Conservation (phyloP, 169 alveolate species). For the Cystoisospora suis region DNA sequence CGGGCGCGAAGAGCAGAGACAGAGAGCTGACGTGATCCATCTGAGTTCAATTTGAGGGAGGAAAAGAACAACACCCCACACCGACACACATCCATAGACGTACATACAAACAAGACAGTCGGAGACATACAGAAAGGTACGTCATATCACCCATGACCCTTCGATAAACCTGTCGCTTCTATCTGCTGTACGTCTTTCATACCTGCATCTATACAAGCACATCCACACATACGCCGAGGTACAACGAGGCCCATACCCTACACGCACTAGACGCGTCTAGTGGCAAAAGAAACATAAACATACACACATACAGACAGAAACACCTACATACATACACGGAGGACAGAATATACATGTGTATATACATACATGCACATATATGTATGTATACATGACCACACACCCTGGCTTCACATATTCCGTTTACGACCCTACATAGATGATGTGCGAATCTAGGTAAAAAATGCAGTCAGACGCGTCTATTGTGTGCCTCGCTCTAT, state of each 20-base stretch:
- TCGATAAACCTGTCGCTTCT: neutral
- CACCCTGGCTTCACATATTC: constrained; percentile 67
- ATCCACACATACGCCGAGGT: neutral
- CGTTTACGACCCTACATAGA: constrained; percentile 52
- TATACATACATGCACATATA: constrained; percentile 37
- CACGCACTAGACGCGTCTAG: neutral
- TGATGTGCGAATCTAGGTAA: too few relatives aligned
- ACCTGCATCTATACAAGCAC: neutral
- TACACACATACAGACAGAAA: neutral
- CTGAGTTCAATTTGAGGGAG: too few relatives aligned
- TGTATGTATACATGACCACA: constrained; percentile 42
- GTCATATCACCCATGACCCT: neutral
- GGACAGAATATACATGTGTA: constrained; percentile 58
- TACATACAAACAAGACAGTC: neutral
- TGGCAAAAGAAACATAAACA: neutral
- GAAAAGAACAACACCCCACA: too few relatives aligned
- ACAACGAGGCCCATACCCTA: neutral
- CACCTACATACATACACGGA: constrained; percentile 55
- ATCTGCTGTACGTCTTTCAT: neutral
- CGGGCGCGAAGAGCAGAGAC: constrained; percentile 30
- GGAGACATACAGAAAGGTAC: neutral
- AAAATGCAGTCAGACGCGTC: neutral
- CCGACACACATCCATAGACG: neutral
- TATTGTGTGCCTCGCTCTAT: neutral
- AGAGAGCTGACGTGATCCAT: neutral